These are phyloP conservation scores for Curvularia lunata DNA, from an alignment of 2,329 filamentous ascomycete species.

Conservation along the genomic window DNA sequence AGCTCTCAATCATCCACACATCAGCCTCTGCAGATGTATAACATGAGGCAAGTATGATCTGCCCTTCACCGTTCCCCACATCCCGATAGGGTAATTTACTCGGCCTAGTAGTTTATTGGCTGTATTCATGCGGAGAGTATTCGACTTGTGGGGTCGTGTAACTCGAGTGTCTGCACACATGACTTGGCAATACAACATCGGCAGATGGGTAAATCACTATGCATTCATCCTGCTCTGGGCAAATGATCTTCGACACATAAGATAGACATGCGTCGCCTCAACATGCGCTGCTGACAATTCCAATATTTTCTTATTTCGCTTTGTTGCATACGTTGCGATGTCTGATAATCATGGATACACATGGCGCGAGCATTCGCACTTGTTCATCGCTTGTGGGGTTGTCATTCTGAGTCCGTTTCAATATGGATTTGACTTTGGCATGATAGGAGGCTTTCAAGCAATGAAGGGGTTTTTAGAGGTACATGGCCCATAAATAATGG, in stretches of 20 bases:
- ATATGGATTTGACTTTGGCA: slow-evolving; percentile 60
- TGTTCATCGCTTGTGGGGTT: slow-evolving; percentile 57
- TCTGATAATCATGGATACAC: slow-evolving; percentile 26
- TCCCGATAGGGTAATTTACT: slow-evolving; percentile 28
- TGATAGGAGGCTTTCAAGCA: slow-evolving; percentile 60
- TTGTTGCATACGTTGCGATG: slow-evolving; percentile 19
- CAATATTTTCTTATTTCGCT: slow-evolving; percentile 1
- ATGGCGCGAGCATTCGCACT: slow-evolving; percentile 52
- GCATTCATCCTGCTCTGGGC: slow-evolving; percentile 24
- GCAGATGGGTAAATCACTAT: slow-evolving; percentile 39
- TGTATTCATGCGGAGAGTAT: slow-evolving; percentile 9
- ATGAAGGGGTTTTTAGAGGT: slow-evolving; percentile 59
- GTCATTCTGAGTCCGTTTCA: slow-evolving; percentile 60
- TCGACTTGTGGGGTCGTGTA: slow-evolving; percentile 38
- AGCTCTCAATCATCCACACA: not conserved
- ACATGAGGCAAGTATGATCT: slow-evolving; percentile 3
- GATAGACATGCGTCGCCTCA: slow-evolving; percentile 12
- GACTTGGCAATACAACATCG: slow-evolving; percentile 29
- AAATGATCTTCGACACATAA: slow-evolving; percentile 31
- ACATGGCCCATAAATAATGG: slow-evolving; percentile 3
- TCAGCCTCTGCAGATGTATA: not conserved
- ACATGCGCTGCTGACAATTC: not conserved
- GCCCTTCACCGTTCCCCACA: slow-evolving; percentile 33
- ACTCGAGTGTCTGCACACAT: slow-evolving; percentile 10
- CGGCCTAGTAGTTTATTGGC: slow-evolving; percentile 25